Evolutionary conservation across 495 filamentous ascomycete species (phyloP), one percentile per base, ranked within the genome.

Genomic region (Talaromyces adpressus): DNA sequence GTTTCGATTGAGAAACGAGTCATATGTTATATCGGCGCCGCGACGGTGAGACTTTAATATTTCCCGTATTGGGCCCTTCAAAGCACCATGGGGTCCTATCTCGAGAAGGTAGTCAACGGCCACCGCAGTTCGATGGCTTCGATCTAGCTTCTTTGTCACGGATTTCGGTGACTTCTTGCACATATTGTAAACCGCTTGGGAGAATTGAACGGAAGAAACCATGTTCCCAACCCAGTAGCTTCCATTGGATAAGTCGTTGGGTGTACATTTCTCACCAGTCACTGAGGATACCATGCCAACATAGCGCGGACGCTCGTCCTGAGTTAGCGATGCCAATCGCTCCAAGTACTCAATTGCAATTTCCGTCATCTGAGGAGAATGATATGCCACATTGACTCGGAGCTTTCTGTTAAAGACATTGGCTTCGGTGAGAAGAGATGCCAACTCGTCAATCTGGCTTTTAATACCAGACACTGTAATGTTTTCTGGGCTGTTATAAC

Each of bases 61-160:
- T 23, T 39, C 36, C 4, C 57, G 20, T 22, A 75, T 8, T 0
- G 74, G 78, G 1, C 76, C 77, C 11, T 70, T 52, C 3, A 87
- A 68, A 0, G 79, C 75, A 1, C 68, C 65, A 59, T 81, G 77
- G 0, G 84, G 82, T 0, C 84, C 82, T 22, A 86, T 67, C 65
- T 87, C 84, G 3, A 86, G 11, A 0, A 85, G 61, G 22, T 71
- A 57, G 49, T 77, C 73, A 5, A 79, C 67, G 2, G 29, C 65
- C 72, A 71, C 14, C 45, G 57, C 2, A 64, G 62, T 7, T 65
- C 41, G 2, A 60, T 45, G 29, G 22, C 64, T 22, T 32, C 60
- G 61, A 6, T 29, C 59, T 8, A 22, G 20, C 20, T 56, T 57
- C 18, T 54, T 65, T 6, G 39, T 52, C 2, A 18, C 23, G 1